These are phyloP conservation scores for Rutidosis leptorrhynchoides DNA, from an alignment of 129 eudicot genomes.

Conservation along the genomic window DNA sequence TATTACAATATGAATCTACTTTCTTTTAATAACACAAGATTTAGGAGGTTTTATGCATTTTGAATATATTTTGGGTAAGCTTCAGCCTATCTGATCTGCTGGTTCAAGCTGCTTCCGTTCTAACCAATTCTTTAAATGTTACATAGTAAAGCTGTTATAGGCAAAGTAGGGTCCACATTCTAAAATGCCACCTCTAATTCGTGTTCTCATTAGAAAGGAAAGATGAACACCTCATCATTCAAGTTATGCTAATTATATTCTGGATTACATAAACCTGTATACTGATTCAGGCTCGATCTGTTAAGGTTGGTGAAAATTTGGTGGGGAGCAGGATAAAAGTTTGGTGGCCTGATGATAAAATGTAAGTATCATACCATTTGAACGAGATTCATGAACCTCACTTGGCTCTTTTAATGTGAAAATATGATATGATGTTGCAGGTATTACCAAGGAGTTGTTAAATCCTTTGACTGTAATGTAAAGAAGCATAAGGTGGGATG, in stretches of 20 bases:
- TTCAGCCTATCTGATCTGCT: background rate
- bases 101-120: too few relatives aligned
- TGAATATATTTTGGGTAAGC: background rate
- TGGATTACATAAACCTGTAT: background rate
- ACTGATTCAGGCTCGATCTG: constrained; percentile 21
- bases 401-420: background rate
- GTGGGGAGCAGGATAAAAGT: constrained; percentile 55
- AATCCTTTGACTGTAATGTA: constrained; percentile 16
- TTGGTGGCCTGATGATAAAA: too few relatives aligned
- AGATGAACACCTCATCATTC: background rate
- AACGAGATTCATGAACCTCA: constrained; percentile 8
- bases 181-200: too few relatives aligned
- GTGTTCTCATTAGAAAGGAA: background rate
- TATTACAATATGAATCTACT: background rate
- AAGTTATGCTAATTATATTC: background rate
- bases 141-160: background rate
- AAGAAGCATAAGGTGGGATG: constrained; percentile 27
- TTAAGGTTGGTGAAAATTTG: constrained; percentile 35
- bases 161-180: too few relatives aligned
- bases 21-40: background rate
- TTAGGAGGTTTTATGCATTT: background rate
- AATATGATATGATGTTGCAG: constrained; percentile 16
- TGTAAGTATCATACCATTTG: constrained; percentile 39
- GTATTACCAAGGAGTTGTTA: constrained; percentile 28
- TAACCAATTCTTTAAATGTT: too few relatives aligned